Base-by-base conservation (phyloP, 169 alveolate genomes). In the Amoebophrya sp. region DNA sequence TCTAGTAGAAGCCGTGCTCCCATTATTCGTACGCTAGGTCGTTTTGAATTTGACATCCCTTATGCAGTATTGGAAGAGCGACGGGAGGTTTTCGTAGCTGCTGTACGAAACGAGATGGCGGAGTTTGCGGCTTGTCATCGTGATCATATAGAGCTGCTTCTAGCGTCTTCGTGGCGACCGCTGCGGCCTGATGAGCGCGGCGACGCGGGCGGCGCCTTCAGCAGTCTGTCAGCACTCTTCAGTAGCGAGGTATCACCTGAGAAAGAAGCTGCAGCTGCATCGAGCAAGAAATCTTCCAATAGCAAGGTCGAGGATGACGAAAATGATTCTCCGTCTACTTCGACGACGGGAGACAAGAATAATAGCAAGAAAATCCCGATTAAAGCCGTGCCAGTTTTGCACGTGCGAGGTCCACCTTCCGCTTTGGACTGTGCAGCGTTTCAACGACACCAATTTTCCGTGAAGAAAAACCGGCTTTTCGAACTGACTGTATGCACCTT, bases 1-100 rank as follows among this genome's bases (percentile, higher is more conserved):
- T n/a, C n/a, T n/a, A n/a, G n/a, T n/a, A n/a, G n/a, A n/a, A n/a
- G n/a, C n/a, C n/a, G n/a, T n/a, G n/a, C n/a, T n/a, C n/a, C n/a
- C n/a, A n/a, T n/a, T n/a, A n/a, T n/a, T n/a, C 83, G 83, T 0
- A 65, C 83, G 83, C 83, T 65, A 36, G 83, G 83, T 10, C 83
- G 83, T 10, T 65, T 65, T 36, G 83, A 65, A 26, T 65, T 65
- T 36, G 83, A 65, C 83, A 18, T 65, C 33, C 83, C 83, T 10
- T 65, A 65, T 36, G 39, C 38, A 36, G 83, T 65, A 36, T 36
- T 65, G 83, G 36, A 12, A 36, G 33, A 65, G 33, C 12, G 83
- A 36, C 18, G n/a, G 33, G 83, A 65, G 2, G 33, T 36, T 6
- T 65, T 65, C 26, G 39, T 65, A 6, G 83, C 33, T 10, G 83